phyloP scores from a whole-genome alignment of 805 yeast species.

The Starmerella etchellsii region DNA sequence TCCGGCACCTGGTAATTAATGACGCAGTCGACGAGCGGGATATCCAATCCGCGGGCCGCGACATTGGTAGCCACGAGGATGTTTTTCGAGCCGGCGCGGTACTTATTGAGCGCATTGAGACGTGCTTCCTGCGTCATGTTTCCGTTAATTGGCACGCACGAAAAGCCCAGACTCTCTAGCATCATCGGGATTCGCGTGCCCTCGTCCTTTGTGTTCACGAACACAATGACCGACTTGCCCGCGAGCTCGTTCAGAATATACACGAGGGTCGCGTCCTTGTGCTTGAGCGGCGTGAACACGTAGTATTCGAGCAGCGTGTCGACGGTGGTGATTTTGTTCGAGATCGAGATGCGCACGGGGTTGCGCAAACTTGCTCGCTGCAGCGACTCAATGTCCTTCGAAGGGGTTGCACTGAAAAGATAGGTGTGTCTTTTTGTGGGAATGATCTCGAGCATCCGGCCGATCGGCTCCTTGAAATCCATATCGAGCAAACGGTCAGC shows the following conservation, averaged over 20 bases:
- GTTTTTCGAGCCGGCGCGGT: constrained; percentile 38
- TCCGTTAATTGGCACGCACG: constrained; percentile 89
- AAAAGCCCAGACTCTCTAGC: constrained; percentile 68
- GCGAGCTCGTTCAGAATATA: constrained; percentile 67
- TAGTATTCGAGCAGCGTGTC: constrained; percentile 82
- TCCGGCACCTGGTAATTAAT: constrained; percentile 89
- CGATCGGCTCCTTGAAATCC: constrained; percentile 93
- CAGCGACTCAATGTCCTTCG: constrained; percentile 83
- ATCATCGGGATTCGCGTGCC: constrained; percentile 80
- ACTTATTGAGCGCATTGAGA: constrained; percentile 53
- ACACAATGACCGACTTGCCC: constrained; percentile 80
- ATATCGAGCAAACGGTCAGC: constrained; percentile 91
- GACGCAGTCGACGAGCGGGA: constrained; percentile 87
- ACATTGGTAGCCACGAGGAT: constrained; percentile 87
- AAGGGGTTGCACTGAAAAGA: constrained; percentile 92
- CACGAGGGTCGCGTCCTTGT: constrained; percentile 76
- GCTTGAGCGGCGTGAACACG: constrained; percentile 84
- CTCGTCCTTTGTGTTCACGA: constrained; percentile 90
- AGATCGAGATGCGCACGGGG: constrained; percentile 86
- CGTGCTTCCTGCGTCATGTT: constrained; percentile 87
- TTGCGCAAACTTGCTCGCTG: constrained; percentile 82
- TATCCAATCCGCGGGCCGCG: constrained; percentile 93
- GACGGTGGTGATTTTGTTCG: constrained; percentile 80
- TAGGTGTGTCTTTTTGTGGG: constrained; percentile 72
- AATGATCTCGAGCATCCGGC: constrained; percentile 67